Conservation (phyloP, 164 flowering plant species). For the Paratinospora sagittata region DNA sequence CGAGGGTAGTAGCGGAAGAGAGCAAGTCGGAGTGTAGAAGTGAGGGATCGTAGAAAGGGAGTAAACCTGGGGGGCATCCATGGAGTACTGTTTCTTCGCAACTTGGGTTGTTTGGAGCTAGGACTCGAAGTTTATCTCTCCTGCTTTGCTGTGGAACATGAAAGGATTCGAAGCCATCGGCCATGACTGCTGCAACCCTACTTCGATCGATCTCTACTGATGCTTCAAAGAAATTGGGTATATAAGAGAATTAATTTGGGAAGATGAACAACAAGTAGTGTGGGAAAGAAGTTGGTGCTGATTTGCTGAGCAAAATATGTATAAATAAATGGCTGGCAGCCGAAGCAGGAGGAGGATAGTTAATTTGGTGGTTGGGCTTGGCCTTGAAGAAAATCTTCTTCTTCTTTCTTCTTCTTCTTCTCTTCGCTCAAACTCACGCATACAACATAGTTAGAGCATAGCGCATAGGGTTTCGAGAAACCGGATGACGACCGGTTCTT, state of each 20-base stretch:
- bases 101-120: slow-evolving; percentile 13
- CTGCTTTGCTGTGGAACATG: slow-evolving; percentile 88
- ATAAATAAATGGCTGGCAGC: background rate
- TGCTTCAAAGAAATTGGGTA: slow-evolving; percentile 3
- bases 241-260: background rate
- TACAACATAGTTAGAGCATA: too few relatives aligned
- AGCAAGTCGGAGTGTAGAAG: slow-evolving; percentile 15
- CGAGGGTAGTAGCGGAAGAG: too few relatives aligned
- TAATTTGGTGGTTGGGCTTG: too few relatives aligned
- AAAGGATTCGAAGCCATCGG: slow-evolving; percentile 5
- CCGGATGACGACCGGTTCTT: slow-evolving; percentile 32
- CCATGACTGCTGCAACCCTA: too few relatives aligned
- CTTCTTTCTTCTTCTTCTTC: background rate
- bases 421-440: background rate
- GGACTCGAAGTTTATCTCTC: slow-evolving; percentile 69
- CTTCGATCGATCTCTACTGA: too few relatives aligned
- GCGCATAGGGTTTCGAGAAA: slow-evolving; percentile 30
- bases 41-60: slow-evolving; percentile 43
- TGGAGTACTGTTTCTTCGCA: slow-evolving; percentile 13
- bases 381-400: background rate
- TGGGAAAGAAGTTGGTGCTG: too few relatives aligned
- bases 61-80: slow-evolving; percentile 18
- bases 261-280: too few relatives aligned
- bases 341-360: too few relatives aligned
- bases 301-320: too few relatives aligned